phyloP scores from a whole-genome alignment of 345 rosid species.

The Dipteronia sinensis region DNA sequence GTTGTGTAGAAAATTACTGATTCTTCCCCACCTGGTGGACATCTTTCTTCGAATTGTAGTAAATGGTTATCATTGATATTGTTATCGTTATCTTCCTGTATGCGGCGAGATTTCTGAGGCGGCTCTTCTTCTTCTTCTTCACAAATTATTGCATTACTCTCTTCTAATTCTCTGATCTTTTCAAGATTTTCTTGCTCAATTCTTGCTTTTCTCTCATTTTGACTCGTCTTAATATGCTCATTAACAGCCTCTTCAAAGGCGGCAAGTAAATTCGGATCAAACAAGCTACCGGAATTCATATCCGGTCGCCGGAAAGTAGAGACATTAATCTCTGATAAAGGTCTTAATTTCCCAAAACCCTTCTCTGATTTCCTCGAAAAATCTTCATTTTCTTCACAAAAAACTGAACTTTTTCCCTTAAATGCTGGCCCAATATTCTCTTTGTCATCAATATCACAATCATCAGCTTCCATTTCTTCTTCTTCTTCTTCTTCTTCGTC shows the following conservation, averaged over 20 bases:
- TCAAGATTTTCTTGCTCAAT: constrained; percentile 25
- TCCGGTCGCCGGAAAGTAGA: constrained; percentile 70
- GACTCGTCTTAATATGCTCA: constrained; percentile 41
- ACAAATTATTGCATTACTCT: constrained; percentile 26
- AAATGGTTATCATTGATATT: constrained; percentile 31
- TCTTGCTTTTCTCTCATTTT: constrained; percentile 42
- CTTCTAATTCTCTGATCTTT: constrained; percentile 27
- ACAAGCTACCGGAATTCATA: constrained; percentile 63
- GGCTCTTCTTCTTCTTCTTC: constrained; percentile 38
- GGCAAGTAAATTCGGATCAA: constrained; percentile 73
- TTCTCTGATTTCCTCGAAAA: constrained; percentile 22
- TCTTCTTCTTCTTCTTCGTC: constrained; percentile 35
- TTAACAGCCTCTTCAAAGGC: constrained; percentile 66
- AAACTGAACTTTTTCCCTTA: constrained; percentile 11
- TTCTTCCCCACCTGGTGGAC: constrained; percentile 75
- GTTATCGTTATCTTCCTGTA: constrained; percentile 26
- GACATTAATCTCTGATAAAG: constrained; percentile 51
- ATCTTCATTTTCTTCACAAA: constrained; percentile 21
- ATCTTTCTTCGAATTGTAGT: constrained; percentile 49
- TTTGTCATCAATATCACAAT: constrained; percentile 36
- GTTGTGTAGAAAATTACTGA: constrained; percentile 77
- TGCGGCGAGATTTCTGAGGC: constrained; percentile 42
- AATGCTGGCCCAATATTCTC: constrained; percentile 58
- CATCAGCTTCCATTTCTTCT: constrained; percentile 27
- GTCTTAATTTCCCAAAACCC: constrained; percentile 25